Base-by-base conservation (phyloP, 139 green algal species). In the Chlamydomonas urium region DNA sequence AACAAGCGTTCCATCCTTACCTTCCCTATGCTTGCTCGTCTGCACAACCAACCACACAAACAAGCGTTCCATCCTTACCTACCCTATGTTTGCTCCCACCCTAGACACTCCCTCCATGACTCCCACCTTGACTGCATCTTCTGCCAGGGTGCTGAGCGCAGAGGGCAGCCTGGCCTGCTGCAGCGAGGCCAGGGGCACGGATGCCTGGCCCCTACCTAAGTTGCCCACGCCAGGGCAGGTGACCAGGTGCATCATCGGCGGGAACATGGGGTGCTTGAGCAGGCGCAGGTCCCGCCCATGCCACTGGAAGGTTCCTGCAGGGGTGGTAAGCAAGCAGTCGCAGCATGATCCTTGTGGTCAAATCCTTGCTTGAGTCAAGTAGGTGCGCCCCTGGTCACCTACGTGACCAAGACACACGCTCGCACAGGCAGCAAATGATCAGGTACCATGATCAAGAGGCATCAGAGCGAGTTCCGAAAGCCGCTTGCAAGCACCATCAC, bases 241-340 rank as follows among this genome's bases (percentile, higher is more conserved):
- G 24, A 81, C 57, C 58, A 77, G 72, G 50, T 79, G 62, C 71
- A 76, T 57, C 42, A 80, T 59, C 5, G 74, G 58, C 14, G 60
- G 60, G 32, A 47, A 45, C 32, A 67, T 26, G 5, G 60, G 31
- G 31, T 26, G 60, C 32, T 45, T 42, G 19, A 67, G 38, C 8
- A 42, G 60, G 32, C 60, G 60, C 14, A 67, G 60, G 60, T 67
- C 60, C 17, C 87, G 75, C 1, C 88, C 85, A 37, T 95, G 85
- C 90, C 90, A 95, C 69, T 88, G 78, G 73, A 93, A 83, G 2
- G 73, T 72, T 2, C 89, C 86, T 76, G 80, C 37, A 65, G 26
- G 19, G 6, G 26, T 31, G 26, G 53, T 14, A 31, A 26, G 53
- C n/a, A n/a, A n/a, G n/a, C n/a, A n/a, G n/a, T n/a, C n/a, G n/a